Conservation (phyloP, 108 stramenopile species). For the Poteriospumella lacustris region DNA sequence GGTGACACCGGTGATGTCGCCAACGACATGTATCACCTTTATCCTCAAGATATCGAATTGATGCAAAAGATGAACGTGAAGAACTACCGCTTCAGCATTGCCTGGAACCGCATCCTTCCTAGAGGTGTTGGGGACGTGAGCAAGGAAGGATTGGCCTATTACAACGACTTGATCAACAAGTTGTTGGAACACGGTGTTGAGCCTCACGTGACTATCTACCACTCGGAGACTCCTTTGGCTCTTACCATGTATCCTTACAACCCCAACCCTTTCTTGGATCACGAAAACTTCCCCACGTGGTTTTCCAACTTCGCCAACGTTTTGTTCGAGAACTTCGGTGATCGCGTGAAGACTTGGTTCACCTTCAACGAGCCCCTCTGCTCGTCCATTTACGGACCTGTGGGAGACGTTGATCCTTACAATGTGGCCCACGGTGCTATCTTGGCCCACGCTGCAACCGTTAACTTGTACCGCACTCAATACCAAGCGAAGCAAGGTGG, state of each 20-base stretch:
- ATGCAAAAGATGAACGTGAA: background rate
- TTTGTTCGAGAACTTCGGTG: slow-evolving; percentile 77
- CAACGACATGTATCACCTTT: background rate
- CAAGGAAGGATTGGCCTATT: background rate
- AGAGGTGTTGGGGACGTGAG: background rate
- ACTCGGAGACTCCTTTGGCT: background rate
- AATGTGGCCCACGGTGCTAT: slow-evolving; percentile 1
- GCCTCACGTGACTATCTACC: slow-evolving; percentile 8
- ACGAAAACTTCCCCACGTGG: slow-evolving; percentile 71
- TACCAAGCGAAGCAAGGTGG: background rate
- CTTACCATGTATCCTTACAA: background rate
- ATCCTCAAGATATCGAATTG: background rate
- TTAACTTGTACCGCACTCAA: slow-evolving; percentile 10
- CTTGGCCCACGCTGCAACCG: background rate
- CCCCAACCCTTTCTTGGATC: background rate
- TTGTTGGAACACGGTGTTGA: background rate
- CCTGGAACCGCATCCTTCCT: slow-evolving; percentile 11
- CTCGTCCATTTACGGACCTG: slow-evolving; percentile 71
- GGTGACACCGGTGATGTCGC: slow-evolving; percentile 10
- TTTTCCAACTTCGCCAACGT: slow-evolving; percentile 74
- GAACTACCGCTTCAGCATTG: background rate
- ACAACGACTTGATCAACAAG: slow-evolving; percentile 13
- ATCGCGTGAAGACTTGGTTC: slow-evolving; percentile 83
- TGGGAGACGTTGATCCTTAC: slow-evolving; percentile 51
- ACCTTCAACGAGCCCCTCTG: slow-evolving; percentile 88